Base-by-base conservation (phyloP, 2,329 filamentous ascomycete species). In the Trichoderma oligosporum region DNA sequence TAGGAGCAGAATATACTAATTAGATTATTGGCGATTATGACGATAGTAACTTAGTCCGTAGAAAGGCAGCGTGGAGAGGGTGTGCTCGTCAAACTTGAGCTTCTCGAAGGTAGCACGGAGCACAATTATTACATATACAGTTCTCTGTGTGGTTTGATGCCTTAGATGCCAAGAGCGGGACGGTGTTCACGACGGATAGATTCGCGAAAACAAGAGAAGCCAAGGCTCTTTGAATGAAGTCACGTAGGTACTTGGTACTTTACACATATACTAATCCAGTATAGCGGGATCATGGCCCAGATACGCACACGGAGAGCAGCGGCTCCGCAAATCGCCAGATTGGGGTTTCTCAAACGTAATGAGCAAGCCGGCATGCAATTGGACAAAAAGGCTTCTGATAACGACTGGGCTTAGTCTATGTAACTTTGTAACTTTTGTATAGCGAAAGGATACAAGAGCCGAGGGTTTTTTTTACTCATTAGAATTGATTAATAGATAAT, bases 281-380 rank as follows among this genome's bases (percentile, higher is more conserved):
- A 51, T 24, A 51, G 47, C 47, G 47, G 47, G 22, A 31, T 35
- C 24, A 39, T 27, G 48, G 36, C 25, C 48, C 35, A 14, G 48
- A 52, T 52, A 29, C n/a, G 20, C 20, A 14, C 41, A 35, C n/a
- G 8, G 33, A n/a, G 9, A 16, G 16, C 7, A 27, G 11, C 20
- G 18, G 53, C 57, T 47, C 57, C 57, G 47, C 46, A 59, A 59
- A 59, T 57, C 27, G 47, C 57, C 57, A 35, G 14, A 59, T 59
- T 24, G 39, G 52, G 57, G 53, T 57, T 59, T 59, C 33, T 31
- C 44, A 22, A 52, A 59, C 57, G 57, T 59, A 59, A 59, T 52
- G 57, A 59, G 53, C 57, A 59, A 59, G 53, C 53, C 9, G 38
- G 4, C 2, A 9, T n/a, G 11, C 47, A 24, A 57, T 59, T 59